Evolutionary conservation across 306 rosid genomes (phyloP).

Genomic region (Cicer judaicum): DNA sequence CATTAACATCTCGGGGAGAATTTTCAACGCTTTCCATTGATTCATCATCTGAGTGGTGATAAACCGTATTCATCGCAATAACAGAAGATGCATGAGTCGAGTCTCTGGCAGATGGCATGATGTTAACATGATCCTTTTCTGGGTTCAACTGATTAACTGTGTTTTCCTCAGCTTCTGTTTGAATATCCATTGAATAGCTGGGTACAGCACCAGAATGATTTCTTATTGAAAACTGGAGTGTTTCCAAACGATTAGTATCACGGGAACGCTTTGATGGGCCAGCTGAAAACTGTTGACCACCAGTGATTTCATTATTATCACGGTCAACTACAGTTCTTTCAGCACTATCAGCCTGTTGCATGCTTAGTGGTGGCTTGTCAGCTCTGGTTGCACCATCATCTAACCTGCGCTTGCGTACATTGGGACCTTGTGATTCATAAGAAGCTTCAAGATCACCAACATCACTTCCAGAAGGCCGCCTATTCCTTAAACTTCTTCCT

Average conservation of each 20-base stretch:
- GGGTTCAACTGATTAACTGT: slow-evolving; percentile 49
- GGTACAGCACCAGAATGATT: slow-evolving; percentile 76
- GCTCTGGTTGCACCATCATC: slow-evolving; percentile 64
- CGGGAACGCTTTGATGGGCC: slow-evolving; percentile 84
- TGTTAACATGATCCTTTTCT: slow-evolving; percentile 62
- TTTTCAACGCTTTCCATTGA: slow-evolving; percentile 99
- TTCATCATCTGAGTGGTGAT: slow-evolving; percentile 74
- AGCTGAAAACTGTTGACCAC: slow-evolving; percentile 66
- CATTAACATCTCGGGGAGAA: slow-evolving; percentile 70
- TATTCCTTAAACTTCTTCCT: slow-evolving; percentile 77
- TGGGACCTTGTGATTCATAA: slow-evolving; percentile 86
- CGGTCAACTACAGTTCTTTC: slow-evolving; percentile 81
- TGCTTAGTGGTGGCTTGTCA: slow-evolving; percentile 17
- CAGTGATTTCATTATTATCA: slow-evolving; percentile 80
- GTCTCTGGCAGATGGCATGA: slow-evolving; percentile 72
- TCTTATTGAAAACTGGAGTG: slow-evolving; percentile 59
- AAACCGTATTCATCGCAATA: slow-evolving; percentile 83
- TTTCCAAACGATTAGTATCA: slow-evolving; percentile 60
- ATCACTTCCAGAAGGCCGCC: slow-evolving; percentile 81
- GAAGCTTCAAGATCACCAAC: slow-evolving; percentile 84
- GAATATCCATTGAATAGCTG: slow-evolving; percentile 72
- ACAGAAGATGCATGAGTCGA: slow-evolving; percentile 92
- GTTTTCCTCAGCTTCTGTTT: slow-evolving; percentile 48
- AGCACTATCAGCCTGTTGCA: slow-evolving; percentile 80
- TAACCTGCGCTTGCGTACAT: slow-evolving; percentile 75